Percentiles rank a stretch among this genome's conserved stretches.
These are phyloP conservation scores for Ascochyta viciae-villosae DNA, from an alignment of 2,329 filamentous ascomycete genomes.

Conservation along the genomic window DNA sequence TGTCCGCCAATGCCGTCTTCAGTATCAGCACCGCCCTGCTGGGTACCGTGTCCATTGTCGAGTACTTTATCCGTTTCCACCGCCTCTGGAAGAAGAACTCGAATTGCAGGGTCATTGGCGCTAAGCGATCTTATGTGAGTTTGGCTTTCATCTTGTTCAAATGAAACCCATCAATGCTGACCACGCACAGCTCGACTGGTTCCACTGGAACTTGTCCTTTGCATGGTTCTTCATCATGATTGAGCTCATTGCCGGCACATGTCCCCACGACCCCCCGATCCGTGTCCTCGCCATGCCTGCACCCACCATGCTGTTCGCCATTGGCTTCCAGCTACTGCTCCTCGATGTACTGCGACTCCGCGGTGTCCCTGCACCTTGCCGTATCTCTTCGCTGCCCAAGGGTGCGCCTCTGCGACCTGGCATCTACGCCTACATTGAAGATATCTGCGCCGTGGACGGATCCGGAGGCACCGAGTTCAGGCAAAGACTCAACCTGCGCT, in stretches of 20 bases:
- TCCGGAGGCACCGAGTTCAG: conserved; percentile 61
- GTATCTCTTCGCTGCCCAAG: conserved; percentile 60
- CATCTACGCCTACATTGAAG: conserved; percentile 63
- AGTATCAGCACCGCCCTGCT: conserved; percentile 62
- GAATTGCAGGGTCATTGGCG: conserved; percentile 60
- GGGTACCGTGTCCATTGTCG: conserved; percentile 61
- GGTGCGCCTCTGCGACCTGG: conserved; percentile 60
- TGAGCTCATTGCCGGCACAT: conserved; percentile 61
- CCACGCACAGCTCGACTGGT: conserved; percentile 59
- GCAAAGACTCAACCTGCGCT: conserved; percentile 59
- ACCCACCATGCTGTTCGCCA: conserved; percentile 59
- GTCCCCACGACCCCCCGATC: conserved; percentile 57
- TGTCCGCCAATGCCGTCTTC: conserved; percentile 61
- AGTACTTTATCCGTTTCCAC: conserved; percentile 59
- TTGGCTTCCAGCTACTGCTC: conserved; percentile 59
- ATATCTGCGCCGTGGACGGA: conserved; percentile 62
- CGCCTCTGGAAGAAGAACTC: conserved; percentile 60
- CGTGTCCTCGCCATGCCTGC: conserved; percentile 62
- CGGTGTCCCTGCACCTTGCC: conserved; percentile 56
- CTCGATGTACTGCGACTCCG: conserved; percentile 58
- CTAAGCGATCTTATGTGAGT: conserved; percentile 50
- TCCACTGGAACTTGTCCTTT: conserved; percentile 64
- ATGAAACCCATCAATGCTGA: neutral
- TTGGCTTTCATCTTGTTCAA: no score
- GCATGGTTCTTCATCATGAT: conserved; percentile 65